A percentile compares a stretch with the other conserved stretches of the same genome.
Conservation (phyloP, 2,329 filamentous ascomycete species). For the Xylariaceae sp. region DNA sequence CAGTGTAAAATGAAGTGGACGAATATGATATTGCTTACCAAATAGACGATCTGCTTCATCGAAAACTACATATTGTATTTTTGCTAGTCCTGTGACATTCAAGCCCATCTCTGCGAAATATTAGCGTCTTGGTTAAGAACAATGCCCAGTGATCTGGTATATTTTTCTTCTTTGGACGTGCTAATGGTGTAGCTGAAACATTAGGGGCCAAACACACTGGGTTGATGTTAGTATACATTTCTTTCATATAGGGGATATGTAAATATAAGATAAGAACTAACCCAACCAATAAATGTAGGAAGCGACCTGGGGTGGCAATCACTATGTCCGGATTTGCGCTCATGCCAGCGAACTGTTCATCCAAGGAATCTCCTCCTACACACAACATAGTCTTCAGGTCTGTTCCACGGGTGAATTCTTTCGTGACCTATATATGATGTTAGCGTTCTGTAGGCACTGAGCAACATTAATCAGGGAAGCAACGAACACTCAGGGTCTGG, state of each 20-base stretch:
- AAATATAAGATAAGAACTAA: not conserved
- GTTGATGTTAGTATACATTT: conserved; percentile 4
- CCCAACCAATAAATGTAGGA: conserved; percentile 89
- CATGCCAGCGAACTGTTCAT: conserved; percentile 31
- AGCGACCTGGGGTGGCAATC: conserved; percentile 95
- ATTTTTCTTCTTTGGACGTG: no score
- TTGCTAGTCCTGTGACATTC: conserved; percentile 70
- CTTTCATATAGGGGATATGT: not conserved
- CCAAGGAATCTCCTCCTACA: conserved; percentile 78
- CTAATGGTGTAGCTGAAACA: not conserved
- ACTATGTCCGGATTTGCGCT: conserved; percentile 94
- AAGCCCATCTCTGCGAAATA: conserved; percentile 75
- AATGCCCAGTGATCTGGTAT: no score
- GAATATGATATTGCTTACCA: conserved; percentile 43
- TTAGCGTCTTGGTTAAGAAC: not conserved
- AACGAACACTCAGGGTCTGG: conserved; percentile 53
- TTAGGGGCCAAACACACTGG: conserved; percentile 11
- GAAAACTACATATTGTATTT: conserved; percentile 92
- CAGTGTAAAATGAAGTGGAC: not conserved
- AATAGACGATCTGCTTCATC: conserved; percentile 97
- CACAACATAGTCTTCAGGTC: conserved; percentile 86
- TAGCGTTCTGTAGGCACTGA: not conserved
- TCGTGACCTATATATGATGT: conserved; percentile 87
- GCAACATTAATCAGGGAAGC: not conserved
- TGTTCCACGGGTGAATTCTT: conserved; percentile 88